Evolutionary conservation across 2,329 filamentous ascomycete genomes (phyloP).

Genomic region (Alternaria dauci): DNA sequence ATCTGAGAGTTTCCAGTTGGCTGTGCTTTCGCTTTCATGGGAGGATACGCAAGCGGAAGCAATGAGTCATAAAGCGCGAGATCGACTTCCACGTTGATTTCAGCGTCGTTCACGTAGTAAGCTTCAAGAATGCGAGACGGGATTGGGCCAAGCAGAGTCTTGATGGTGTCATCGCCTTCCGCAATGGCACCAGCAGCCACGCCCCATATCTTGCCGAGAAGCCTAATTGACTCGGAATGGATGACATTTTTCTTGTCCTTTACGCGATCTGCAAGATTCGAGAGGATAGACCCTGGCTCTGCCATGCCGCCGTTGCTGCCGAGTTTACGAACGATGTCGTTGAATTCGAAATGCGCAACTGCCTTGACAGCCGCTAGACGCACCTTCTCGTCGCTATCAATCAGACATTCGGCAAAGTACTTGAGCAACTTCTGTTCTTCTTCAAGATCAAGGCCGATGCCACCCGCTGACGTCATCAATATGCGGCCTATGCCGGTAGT

Average conservation of each 20-base stretch:
- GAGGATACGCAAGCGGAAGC: conserved; percentile 87
- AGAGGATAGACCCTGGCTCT: conserved; percentile 79
- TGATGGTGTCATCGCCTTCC: conserved; percentile 79
- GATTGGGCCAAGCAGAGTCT: conserved; percentile 77
- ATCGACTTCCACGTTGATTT: conserved; percentile 85
- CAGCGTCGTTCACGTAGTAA: conserved; percentile 87
- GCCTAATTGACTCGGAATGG: conserved; percentile 84
- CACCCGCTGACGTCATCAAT: conserved; percentile 87
- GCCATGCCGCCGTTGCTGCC: conserved; percentile 77
- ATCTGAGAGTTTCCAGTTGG: conserved; percentile 67
- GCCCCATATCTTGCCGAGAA: conserved; percentile 90
- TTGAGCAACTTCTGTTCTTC: conserved; percentile 81
- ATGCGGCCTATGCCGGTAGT: conserved; percentile 84
- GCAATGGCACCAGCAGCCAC: conserved; percentile 88
- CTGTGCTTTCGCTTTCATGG: conserved; percentile 65
- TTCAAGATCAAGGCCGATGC: conserved; percentile 83
- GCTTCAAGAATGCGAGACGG: conserved; percentile 86
- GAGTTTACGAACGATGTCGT: conserved; percentile 82
- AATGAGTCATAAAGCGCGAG: conserved; percentile 86
- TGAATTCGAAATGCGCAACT: conserved; percentile 80
- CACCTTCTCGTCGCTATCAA: conserved; percentile 90
- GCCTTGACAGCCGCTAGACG: conserved; percentile 87
- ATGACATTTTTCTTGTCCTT: conserved; percentile 85
- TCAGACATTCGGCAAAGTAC: conserved; percentile 79
- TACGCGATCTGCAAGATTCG: conserved; percentile 83